A percentile compares a stretch with the other conserved stretches of the same genome.
Conservation (phyloP, 192 early-diverging fungal genomes). For the Coemansia aciculifera region DNA sequence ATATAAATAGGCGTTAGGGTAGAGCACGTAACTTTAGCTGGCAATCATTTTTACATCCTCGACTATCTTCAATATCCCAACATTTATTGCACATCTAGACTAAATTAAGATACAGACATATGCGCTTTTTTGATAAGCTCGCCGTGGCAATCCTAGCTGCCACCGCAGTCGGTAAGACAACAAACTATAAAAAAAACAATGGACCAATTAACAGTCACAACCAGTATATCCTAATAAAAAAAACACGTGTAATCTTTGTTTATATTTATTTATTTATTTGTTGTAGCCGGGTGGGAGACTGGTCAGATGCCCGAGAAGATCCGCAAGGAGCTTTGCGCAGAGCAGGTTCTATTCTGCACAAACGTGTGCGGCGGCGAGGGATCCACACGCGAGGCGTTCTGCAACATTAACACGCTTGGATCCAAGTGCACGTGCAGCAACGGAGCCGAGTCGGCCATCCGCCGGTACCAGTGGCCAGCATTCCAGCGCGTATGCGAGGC, state of each 20-base stretch:
- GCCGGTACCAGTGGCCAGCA: slow-evolving; percentile 53
- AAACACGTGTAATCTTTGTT: background rate
- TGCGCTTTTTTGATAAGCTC: slow-evolving; percentile 18
- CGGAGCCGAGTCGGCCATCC: slow-evolving; percentile 52
- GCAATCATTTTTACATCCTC: background rate
- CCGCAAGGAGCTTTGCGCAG: slow-evolving; percentile 54
- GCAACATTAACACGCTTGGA: slow-evolving; percentile 49
- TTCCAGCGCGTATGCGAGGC: slow-evolving; percentile 57
- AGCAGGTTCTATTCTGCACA: slow-evolving; percentile 54
- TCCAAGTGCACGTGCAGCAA: slow-evolving; percentile 52
- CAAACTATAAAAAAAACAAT: background rate
- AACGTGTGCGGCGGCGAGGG: slow-evolving; percentile 54
- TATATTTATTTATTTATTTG: background rate
- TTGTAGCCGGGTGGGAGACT: slow-evolving; percentile 46
- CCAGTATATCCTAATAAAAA: background rate
- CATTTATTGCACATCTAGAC: background rate
- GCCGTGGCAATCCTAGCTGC: slow-evolving; percentile 21
- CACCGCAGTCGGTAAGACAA: slow-evolving; percentile 24
- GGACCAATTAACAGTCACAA: background rate
- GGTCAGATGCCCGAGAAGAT: slow-evolving; percentile 50
- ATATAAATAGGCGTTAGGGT: background rate
- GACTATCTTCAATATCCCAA: background rate
- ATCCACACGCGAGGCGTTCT: slow-evolving; percentile 49
- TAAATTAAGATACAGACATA: background rate
- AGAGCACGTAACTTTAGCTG: background rate